Conservation (phyloP, 2,329 filamentous ascomycete genomes). For the Fusarium pseudoanthophilum region DNA sequence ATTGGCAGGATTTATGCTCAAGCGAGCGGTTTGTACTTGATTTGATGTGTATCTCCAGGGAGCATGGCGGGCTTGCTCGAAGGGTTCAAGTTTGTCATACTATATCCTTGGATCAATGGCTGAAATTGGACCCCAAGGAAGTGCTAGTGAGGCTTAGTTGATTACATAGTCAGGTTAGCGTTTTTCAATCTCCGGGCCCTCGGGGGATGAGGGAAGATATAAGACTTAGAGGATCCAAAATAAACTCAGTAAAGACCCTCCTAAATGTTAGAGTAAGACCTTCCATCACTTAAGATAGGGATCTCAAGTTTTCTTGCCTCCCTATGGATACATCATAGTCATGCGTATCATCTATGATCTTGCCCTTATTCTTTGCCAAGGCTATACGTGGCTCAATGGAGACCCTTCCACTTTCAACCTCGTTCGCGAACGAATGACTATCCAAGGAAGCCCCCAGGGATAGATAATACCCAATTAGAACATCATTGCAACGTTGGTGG, state of each 20-base stretch:
- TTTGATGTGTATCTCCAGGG: neutral
- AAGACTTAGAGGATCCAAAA: too few relatives aligned
- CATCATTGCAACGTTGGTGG: neutral
- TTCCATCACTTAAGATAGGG: too few relatives aligned
- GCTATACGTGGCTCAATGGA: neutral
- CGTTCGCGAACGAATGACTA: neutral
- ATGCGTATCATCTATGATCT: too few relatives aligned
- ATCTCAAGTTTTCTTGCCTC: too few relatives aligned
- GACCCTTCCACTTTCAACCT: too few relatives aligned
- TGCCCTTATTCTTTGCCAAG: neutral
- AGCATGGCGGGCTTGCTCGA: accelerated
- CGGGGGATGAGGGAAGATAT: too few relatives aligned
- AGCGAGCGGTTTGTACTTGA: accelerated
- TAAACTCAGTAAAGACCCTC: too few relatives aligned
- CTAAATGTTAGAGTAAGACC: too few relatives aligned
- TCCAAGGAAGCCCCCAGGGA: accelerated
- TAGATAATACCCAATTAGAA: neutral
- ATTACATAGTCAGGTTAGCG: too few relatives aligned
- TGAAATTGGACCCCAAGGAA: neutral
- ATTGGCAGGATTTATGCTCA: neutral
- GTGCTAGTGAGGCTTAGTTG: too few relatives aligned
- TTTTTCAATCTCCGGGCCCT: too few relatives aligned
- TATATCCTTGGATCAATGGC: neutral
- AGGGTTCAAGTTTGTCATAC: neutral
- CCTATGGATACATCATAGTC: too few relatives aligned